These are phyloP conservation scores for Talaromyces piceae DNA, from an alignment of 2,329 filamentous ascomycete species.

Conservation along the genomic window DNA sequence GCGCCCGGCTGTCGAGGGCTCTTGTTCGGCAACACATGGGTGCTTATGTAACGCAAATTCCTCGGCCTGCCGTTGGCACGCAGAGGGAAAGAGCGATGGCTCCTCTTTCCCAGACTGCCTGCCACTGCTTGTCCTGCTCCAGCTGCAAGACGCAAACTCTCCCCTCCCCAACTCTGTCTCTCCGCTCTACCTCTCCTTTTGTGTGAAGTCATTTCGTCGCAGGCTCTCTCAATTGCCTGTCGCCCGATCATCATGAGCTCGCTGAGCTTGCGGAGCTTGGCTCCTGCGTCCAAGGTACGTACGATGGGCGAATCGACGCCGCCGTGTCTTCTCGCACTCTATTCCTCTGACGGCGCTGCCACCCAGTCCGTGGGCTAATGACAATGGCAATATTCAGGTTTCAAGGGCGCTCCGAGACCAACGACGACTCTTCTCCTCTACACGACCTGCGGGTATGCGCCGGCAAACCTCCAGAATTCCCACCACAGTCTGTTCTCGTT, in stretches of 20 bases:
- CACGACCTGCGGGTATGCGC: conserved; percentile 65
- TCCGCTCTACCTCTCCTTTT: conserved; percentile 16
- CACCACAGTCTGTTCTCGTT: conserved; percentile 15
- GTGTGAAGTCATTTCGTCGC: conserved; percentile 16
- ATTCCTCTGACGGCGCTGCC: conserved; percentile 8
- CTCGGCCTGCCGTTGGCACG: conserved; percentile 17
- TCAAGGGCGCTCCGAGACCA: conserved; percentile 57
- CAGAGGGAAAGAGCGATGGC: conserved; percentile 7
- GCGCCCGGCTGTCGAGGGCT: conserved; percentile 19
- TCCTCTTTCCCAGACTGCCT: neutral
- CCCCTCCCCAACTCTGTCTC: conserved; percentile 15
- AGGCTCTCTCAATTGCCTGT: conserved; percentile 8
- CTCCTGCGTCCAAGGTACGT: conserved; percentile 43
- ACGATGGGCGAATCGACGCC: conserved; percentile 23
- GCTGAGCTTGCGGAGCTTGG: conserved; percentile 42
- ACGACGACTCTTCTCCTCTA: conserved; percentile 77
- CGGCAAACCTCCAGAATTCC: conserved; percentile 13
- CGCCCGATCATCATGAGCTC: conserved; percentile 41
- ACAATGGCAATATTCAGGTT: conserved; percentile 43
- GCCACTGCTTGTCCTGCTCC: too few relatives aligned
- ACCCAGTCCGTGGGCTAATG: conserved; percentile 19
- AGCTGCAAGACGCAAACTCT: conserved; percentile 10
- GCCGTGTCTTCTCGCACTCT: conserved; percentile 6
- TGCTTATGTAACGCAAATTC: conserved; percentile 28
- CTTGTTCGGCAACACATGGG: conserved; percentile 26